Evolutionary conservation across 1,284 basidiomycete species (phyloP), one percentile per base, ranked within the genome.

Genomic region (Afroboletus lepidellus): DNA sequence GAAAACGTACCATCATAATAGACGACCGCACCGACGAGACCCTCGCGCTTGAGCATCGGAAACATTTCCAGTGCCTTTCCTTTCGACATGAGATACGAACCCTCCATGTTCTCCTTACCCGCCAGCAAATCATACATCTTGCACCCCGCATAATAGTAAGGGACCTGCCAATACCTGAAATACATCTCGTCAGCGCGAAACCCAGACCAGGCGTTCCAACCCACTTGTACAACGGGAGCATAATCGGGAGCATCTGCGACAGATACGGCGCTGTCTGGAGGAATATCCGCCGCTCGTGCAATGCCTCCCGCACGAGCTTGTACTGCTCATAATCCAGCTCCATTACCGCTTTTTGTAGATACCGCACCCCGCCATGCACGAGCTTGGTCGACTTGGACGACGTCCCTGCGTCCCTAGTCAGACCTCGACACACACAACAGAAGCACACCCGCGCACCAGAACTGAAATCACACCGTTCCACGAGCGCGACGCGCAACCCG

Each of bases 361-460:
- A 99, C 13, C 96, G 84, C 1, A 99, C 96, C 53, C 96, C 96
- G 25, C 96, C 96, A 73, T 99, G 96, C 1, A 98, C 94, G 46
- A 99, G 86, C 71, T 99, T 98, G 11, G 96, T 98, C 9, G 91
- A 94, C 71, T 99, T 99, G 25, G 94, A 97, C 3, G 93, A 97
- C 0, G 96, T 52, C 3, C 51, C 51, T 52, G 39, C 0, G 13
- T 23, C 33, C 16, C 18, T 23, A 3, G 6, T 43, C 42, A 32
- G 18, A n/a, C 20, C 13, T 16, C 21, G 15, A 11, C 1, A 16
- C 8, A 16, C 18, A 9, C 23, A 20, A 8, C 11, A 21, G 18
- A 25, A n/a, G 3, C 0, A 8, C 2, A 0, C 3, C 5, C 18
- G 61, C 78, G 54, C 46, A 90, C 91, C 95, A 20, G 92, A 84